phyloP scores from a whole-genome alignment of 2,329 filamentous ascomycete species.

The Ascochyta fabae region DNA sequence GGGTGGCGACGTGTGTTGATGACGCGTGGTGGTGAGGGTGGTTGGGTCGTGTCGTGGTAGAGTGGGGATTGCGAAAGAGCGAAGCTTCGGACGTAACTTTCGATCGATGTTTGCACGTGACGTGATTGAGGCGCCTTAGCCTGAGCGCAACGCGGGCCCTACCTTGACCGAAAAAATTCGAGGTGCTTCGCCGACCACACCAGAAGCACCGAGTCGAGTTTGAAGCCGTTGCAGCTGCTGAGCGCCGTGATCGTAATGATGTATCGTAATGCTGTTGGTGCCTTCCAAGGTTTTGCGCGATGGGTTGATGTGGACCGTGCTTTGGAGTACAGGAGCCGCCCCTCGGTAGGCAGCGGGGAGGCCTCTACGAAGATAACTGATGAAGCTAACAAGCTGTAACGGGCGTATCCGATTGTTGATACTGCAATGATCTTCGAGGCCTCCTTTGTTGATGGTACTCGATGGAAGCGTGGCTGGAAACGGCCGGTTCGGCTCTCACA shows the following conservation, averaged over 20 bases:
- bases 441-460: slow-evolving; percentile 12
- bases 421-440: not conserved
- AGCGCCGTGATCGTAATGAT: slow-evolving; percentile 28
- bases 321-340: slow-evolving; percentile 27
- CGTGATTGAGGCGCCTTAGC: slow-evolving; percentile 28
- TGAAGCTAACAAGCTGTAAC: slow-evolving; percentile 4
- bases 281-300: slow-evolving; percentile 36
- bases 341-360: slow-evolving; percentile 3
- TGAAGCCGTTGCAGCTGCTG: slow-evolving; percentile 30
- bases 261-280: slow-evolving; percentile 32
- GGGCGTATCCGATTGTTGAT: slow-evolving; percentile 8
- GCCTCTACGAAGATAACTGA: not conserved
- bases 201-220: slow-evolving; percentile 19
- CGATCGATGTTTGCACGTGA: slow-evolving; percentile 25
- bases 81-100: slow-evolving; percentile 32
- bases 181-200: slow-evolving; percentile 24
- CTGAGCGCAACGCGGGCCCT: slow-evolving; percentile 21
- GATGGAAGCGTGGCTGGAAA: slow-evolving; percentile 9
- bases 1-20: slow-evolving; percentile 40
- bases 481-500: slow-evolving; percentile 19
- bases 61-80: slow-evolving; percentile 36
- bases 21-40: slow-evolving; percentile 45
- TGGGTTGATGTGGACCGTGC: slow-evolving; percentile 33
- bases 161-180: slow-evolving; percentile 24
- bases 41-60: slow-evolving; percentile 38